phyloP scores from a whole-genome alignment of 2,329 filamentous ascomycete genomes.

The Phialocephala subalpina region DNA sequence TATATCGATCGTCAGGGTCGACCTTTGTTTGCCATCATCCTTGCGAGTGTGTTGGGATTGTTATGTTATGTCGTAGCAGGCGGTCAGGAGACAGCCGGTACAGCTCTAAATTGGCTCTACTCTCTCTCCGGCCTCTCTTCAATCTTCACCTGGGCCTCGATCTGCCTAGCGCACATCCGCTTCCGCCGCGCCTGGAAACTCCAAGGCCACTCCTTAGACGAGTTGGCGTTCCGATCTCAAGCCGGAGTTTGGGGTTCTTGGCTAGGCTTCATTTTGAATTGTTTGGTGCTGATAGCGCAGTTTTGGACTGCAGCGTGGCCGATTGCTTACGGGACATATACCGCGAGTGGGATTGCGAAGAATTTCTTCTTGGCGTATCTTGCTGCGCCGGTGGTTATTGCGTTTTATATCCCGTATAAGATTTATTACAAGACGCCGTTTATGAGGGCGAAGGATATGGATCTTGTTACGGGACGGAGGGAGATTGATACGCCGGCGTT shows the following conservation, averaged over 20 bases:
- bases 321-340: slow-evolving; percentile 49
- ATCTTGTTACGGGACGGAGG: slow-evolving; percentile 35
- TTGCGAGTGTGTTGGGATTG: slow-evolving; percentile 48
- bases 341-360: slow-evolving; percentile 46
- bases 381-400: slow-evolving; percentile 60
- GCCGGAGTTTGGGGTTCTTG: slow-evolving; percentile 69
- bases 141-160: slow-evolving; percentile 69
- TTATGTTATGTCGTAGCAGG: slow-evolving; percentile 59
- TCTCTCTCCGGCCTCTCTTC: slow-evolving; percentile 69
- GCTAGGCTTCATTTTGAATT: slow-evolving; percentile 64
- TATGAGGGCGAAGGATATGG: slow-evolving; percentile 31
- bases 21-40: slow-evolving; percentile 58
- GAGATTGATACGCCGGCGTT: slow-evolving; percentile 36
- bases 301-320: slow-evolving; percentile 55
- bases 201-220: slow-evolving; percentile 67
- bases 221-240: slow-evolving; percentile 68
- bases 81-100: slow-evolving; percentile 51
- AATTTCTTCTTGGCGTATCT: slow-evolving; percentile 68
- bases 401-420: slow-evolving; percentile 72
- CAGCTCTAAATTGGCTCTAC: slow-evolving; percentile 70
- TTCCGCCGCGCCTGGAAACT: slow-evolving; percentile 68
- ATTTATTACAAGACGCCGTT: slow-evolving; percentile 53
- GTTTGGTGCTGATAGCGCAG: slow-evolving; percentile 51
- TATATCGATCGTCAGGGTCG: slow-evolving; percentile 66
- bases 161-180: slow-evolving; percentile 72